A percentile compares a stretch with the other conserved stretches of the same genome.
These are phyloP conservation scores for Mucor velutinosus DNA, from an alignment of 371 early-diverging fungal species.

Conservation along the genomic window DNA sequence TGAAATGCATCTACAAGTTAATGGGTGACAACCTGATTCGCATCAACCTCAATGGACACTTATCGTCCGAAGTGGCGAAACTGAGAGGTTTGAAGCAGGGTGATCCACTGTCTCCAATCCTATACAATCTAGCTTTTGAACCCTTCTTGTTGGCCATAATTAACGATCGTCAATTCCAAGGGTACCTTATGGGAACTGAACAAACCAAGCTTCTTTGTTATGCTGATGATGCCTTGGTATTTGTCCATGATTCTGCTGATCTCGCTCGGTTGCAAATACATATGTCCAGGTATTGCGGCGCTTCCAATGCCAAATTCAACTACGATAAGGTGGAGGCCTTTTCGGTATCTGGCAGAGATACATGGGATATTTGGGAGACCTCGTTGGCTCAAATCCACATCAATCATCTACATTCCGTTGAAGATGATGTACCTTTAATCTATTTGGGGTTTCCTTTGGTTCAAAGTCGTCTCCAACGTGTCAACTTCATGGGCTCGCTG, in stretches of 20 bases:
- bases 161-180: not conserved
- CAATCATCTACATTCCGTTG: not conserved
- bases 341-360: not conserved
- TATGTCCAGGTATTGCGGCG: not conserved
- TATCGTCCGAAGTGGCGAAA: not conserved
- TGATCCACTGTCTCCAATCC: conserved; percentile 17
- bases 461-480: not conserved
- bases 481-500: not conserved
- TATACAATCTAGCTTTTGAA: conserved; percentile 22
- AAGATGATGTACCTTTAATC: not conserved
- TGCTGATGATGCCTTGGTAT: conserved; percentile 11
- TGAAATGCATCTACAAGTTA: not conserved
- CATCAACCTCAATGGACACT: conserved; percentile 3
- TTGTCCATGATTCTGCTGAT: not conserved
- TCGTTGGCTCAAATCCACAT: not conserved
- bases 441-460: not conserved
- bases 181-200: not conserved
- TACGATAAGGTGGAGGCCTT: not conserved
- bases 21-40: not conserved
- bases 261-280: not conserved
- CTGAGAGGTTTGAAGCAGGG: conserved; percentile 19
- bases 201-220: conserved; percentile 4
- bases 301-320: conserved; percentile 18
- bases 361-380: not conserved
- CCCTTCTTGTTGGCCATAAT: not conserved